Conservation (phyloP, 345 rosid species). For the Ceriops decandra region DNA sequence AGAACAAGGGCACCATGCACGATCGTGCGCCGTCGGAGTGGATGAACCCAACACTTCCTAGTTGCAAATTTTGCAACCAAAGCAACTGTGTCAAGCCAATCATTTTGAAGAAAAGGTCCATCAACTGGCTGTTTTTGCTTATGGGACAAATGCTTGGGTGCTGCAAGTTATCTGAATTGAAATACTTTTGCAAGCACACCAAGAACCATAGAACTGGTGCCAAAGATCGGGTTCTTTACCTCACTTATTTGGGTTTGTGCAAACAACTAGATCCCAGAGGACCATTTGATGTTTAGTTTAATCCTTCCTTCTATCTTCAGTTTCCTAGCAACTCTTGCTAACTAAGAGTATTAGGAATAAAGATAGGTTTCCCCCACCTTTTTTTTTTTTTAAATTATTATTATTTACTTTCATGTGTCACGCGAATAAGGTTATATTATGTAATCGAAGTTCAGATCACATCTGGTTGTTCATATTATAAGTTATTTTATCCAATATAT, state of each 20-base stretch:
- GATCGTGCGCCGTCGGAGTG: slow-evolving; percentile 34
- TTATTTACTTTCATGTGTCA: no score
- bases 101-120: slow-evolving; percentile 20
- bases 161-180: slow-evolving; percentile 31
- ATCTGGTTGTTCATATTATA: no score
- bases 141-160: slow-evolving; percentile 39
- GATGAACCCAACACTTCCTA: slow-evolving; percentile 29
- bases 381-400: no score
- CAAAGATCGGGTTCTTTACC: slow-evolving; percentile 40
- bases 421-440: no score
- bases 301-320: no score
- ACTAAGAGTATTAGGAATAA: no score
- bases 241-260: slow-evolving; percentile 32
- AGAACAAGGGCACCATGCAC: slow-evolving; percentile 26
- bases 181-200: slow-evolving; percentile 43
- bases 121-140: slow-evolving; percentile 42
- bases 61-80: slow-evolving; percentile 23
- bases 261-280: slow-evolving; percentile 34
- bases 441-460: no score
- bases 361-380: no score
- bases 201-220: slow-evolving; percentile 41
- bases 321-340: no score
- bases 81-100: slow-evolving; percentile 22
- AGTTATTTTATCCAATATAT: no score
- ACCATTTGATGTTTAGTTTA: slow-evolving; percentile 18